Evolutionary conservation across 1,284 basidiomycete genomes (phyloP), one percentile per base, ranked within the genome.

Genomic region (Pulveroboletus sp.): DNA sequence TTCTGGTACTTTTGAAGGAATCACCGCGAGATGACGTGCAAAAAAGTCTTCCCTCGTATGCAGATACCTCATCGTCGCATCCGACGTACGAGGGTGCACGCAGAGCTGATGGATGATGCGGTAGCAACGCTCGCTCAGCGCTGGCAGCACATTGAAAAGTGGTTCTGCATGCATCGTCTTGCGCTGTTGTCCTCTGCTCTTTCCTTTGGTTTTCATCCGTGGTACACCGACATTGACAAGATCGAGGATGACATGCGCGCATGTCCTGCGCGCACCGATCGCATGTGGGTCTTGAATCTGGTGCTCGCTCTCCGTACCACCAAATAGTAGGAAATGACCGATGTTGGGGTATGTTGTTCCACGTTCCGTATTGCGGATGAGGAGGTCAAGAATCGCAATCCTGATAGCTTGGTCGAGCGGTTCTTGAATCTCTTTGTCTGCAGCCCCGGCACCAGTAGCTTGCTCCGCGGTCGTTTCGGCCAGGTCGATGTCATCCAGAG

Each of bases 1-100:
- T 26, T 75, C 69, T 0, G 87, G 84, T 0, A 81, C 79, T 52
- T 81, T 80, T 45, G 85, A 83, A 3, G 93, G 87, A 20, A 96
- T 78, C 22, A 78, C 83, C 4, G 85, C 81, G 22, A 98, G 81
- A 71, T 98, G 95, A 9, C 88, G 82, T 2, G 86, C 85, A 64
- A 96, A 94, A 77, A 96, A 98, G 66, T 95, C 89, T 72, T 96
- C 92, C 24, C 89, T 82, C 4, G 91, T 92, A 40, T 94, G 87
- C 42, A 98, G 80, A 70, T 97, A 98, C 1, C 94, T 86, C 75
- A 94, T 88, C 14, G 89, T 89, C 38, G 90, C 83, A 26, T 88
- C 85, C 8, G 91, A 92, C 0, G 96, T 97, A 46, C 86, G 81
- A 2, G 90, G 83, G 70, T 97, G 92, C 9, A 87, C 81, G 74